phyloP scores from a whole-genome alignment of 129 eudicot species.

The Helianthus annuus region HanXRQr2.0-SUNRISE NC_035449.2:24395469-24395968 shows the following conservation, averaged over 20 bases:
- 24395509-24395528: conserved; percentile 59
- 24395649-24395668: conserved; percentile 87
- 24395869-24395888: too few relatives aligned
- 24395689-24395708: conserved; percentile 96
- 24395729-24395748: conserved; percentile 93
- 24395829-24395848: too few relatives aligned
- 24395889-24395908: too few relatives aligned
- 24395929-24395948: too few relatives aligned
- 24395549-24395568: conserved; percentile 57
- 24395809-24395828: too few relatives aligned
- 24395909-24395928: too few relatives aligned
- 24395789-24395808: neutral
- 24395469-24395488: conserved; percentile 92
- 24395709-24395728: conserved; percentile 84
- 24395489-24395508: conserved; percentile 86
- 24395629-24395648: conserved; percentile 64
- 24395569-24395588: conserved; percentile 61
- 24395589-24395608: conserved; percentile 42
- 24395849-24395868: too few relatives aligned
- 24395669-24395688: conserved; percentile 94
- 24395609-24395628: conserved; percentile 62
- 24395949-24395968: too few relatives aligned
- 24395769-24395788: neutral
- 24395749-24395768: conserved; percentile 16
- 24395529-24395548: conserved; percentile 59